These are phyloP conservation scores for Chamaecrista fasciculata DNA, from an alignment of 306 rosid genomes.

Conservation along the genomic window DNA sequence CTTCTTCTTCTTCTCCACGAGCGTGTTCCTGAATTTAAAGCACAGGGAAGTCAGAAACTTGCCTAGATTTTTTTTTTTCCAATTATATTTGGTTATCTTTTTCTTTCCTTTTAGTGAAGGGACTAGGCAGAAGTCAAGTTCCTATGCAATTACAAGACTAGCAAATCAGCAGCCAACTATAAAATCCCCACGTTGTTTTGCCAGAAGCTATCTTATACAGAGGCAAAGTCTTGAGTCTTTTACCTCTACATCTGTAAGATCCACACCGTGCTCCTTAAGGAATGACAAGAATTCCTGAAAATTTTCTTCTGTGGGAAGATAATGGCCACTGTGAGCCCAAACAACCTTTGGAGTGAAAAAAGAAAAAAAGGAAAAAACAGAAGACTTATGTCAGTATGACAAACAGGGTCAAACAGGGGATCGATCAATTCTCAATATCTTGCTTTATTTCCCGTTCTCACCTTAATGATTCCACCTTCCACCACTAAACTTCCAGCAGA, in stretches of 20 bases:
- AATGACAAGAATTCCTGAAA: conserved; percentile 66
- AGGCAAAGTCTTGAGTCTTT: neutral
- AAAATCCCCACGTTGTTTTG: neutral
- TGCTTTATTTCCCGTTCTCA: conserved; percentile 14
- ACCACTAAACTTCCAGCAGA: conserved; percentile 79
- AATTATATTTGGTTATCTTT: neutral
- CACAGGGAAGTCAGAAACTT: neutral
- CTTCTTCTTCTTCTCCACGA: conserved; percentile 48
- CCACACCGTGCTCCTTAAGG: conserved; percentile 56
- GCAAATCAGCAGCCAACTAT: neutral
- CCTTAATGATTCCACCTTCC: conserved; percentile 80
- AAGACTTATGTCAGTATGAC: conserved; percentile 5
- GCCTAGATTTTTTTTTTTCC: neutral
- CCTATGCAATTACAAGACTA: neutral
- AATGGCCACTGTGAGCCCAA: conserved; percentile 97
- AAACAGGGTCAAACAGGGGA: neutral
- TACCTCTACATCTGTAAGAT: conserved; percentile 75
- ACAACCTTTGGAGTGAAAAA: conserved; percentile 47
- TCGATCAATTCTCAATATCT: neutral
- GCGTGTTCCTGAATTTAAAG: conserved; percentile 45
- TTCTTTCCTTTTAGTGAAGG: neutral
- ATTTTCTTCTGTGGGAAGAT: conserved; percentile 80
- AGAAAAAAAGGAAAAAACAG: too few relatives aligned
- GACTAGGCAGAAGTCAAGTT: neutral
- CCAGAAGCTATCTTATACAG: neutral